Evolutionary conservation across 768 basidiomycete species (phyloP), one percentile per base, ranked within the genome.

Genomic region (Boletus pseudo-olivaceus): DNA sequence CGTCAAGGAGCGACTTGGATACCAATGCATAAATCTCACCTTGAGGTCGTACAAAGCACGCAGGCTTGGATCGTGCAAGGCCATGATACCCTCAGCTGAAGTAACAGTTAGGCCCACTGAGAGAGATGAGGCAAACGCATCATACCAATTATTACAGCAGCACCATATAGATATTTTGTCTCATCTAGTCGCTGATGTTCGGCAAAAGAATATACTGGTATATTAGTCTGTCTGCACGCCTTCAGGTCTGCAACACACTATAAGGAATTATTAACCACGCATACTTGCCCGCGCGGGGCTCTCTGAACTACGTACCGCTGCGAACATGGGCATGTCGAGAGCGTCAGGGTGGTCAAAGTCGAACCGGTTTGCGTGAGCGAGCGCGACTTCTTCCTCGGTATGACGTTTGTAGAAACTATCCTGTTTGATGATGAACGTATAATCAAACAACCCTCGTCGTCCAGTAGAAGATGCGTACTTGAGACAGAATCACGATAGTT

Each of bases 341-440:
- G 94, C 86, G 70, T 90, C 84, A 11, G 96, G 96, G 62, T 94
- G 91, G 65, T 99, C 96, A 59, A 95, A 88, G 64, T 95, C 92
- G 56, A 86, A 79, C 47, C 82, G 73, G 62, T 86, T 95, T 17
- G 82, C 80, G 67, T 93, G 88, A 0, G 96, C 96, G n/a, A 89
- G 76, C 7, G 76, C 79, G 19, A 93, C 76, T 71, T 98, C 87
- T 61, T 95, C 91, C 2, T 82, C 78, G 4, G 79, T 80, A 62
- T 93, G 90, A 43, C 73, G 73, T 63, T 87, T 91, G 74, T 99
- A 99, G 73, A 98, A 99, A 67, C 90, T 91, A 70, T 98, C 95
- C 90, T 94, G 70, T 44, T 54, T 19, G 43, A 34, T 4, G 20
- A 44, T 39, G 26, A 12, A 34, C 26, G 5, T 23, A 29, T 37